Evolutionary conservation across 2,329 filamentous ascomycete genomes (phyloP), one percentile per base, ranked within the genome.

Genomic region (Aspergillus aculeatinus): DNA sequence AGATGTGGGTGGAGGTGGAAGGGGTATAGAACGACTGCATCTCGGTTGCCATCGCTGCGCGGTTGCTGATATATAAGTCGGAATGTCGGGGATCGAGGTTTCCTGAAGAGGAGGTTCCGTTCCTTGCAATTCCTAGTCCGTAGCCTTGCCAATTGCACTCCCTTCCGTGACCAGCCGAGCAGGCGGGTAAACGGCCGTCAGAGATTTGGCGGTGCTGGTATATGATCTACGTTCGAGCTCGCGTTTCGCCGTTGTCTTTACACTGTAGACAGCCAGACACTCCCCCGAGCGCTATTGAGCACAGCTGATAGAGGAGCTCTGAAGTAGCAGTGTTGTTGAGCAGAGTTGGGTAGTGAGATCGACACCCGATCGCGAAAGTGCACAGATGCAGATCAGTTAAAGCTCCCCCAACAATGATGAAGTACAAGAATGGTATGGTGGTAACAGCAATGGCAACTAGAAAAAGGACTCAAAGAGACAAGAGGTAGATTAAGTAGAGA

Each of bases 21-120:
- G 70, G 63, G 11, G 72, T 74, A 60, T 74, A 76, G 58, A 71
- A 72, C 48, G 74, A 69, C 54, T 70, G 73, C 64, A 73, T 70
- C 61, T 75, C 69, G 60, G 71, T 69, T 16, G 72, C 60, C 71
- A 72, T 74, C 55, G 58, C 57, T 44, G 23, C 58, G 51, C 12
- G 5, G 16, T 16, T 44, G 39, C 39, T 44, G 14, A 47, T 21
- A 14, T 33, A 33, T 29, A 23, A 19, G 19, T 55, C 9, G 19
- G 27, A 55, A 11, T 48, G 27, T 12, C 25, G 39, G n/a, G 51
- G 42, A 42, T 44, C 42, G 42, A 48, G 16, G 44, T n/a, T 55
- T 55, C 53, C 53, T 48, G 4, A 44, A 44, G 39, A 19, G 39
- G 14, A 44, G 39, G 12, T 44, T 16, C 7, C 16, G 39, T n/a